Evolutionary conservation across 257 asterid genomes (phyloP), one percentile per base, ranked within the genome.

Genomic region (Eucommia ulmoides): DNA sequence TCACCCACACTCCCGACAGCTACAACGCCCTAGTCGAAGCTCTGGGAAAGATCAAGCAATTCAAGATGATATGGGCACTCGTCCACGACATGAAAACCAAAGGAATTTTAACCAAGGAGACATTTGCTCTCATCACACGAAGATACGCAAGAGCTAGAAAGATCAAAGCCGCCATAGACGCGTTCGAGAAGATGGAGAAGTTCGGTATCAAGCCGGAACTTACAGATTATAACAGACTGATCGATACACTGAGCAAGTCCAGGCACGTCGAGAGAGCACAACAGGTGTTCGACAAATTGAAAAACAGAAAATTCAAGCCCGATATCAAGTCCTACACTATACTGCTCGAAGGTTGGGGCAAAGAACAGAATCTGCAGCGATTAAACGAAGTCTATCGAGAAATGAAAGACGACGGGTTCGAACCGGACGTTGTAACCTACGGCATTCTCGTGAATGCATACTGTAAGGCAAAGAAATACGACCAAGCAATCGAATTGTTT

Each of bases 301-400:
- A 75, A 50, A 76, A 68, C 12, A 46, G 33, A 44, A 70, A 51
- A 29, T 82, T 88, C 9, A 59, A 23, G 16, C 94, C 97, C 2
- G 71, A 82, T 61, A 52, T 84, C 0, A 88, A 73, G 56, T 67
- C 95, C 0, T 84, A 77, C 61, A 67, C 94, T 1, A 78, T 82
- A 29, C 51, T 81, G 20, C 50, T 88, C 57, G 97, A 84, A 66
- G 97, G 97, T 0, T 88, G 94, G 94, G 84, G 93, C 16, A 72
- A 64, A 45, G 82, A 78, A 44, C 58, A 70, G 59, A 84, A 81
- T 55, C 65, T 88, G 44, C 73, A 79, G 25, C 62, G 68, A 48
- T 57, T 84, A 2, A 58, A 79, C 18, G 95, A 84, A 74, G 97
- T 81, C 51, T 71, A 65, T 54, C 79, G 76, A 2, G 95, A 84